Conservation (phyloP, 208 protist species). For the Tetramitus jugosus region DNA sequence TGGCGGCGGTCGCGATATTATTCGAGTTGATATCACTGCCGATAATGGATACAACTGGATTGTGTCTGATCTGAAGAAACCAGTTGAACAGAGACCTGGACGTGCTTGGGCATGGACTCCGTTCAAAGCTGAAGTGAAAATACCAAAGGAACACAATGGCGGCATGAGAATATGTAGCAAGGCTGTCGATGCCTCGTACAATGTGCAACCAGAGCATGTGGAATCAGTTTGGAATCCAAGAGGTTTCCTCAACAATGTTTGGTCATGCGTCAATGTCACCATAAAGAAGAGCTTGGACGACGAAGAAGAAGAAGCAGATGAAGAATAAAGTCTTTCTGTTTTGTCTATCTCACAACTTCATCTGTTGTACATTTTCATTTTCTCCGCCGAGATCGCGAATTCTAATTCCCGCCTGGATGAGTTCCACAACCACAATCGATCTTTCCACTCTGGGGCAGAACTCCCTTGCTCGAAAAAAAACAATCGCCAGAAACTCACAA, state of each 20-base stretch:
- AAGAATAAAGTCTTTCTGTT: no score
- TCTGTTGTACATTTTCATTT: no score
- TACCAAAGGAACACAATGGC: conserved; percentile 13
- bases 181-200: conserved; percentile 44
- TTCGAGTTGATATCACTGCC: conserved; percentile 62
- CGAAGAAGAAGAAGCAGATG: conserved; percentile 5
- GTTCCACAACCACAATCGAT: no score
- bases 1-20: conserved; percentile 59
- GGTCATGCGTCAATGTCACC: conserved; percentile 41
- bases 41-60: conserved; percentile 62
- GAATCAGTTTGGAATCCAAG: conserved; percentile 51
- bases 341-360: no score
- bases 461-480: no score
- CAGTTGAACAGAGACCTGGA: conserved; percentile 25
- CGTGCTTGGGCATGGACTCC: conserved; percentile 41
- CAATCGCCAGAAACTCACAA: no score
- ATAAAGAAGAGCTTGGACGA: conserved; percentile 2
- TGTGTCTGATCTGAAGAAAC: conserved; percentile 36
- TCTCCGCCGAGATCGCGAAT: no score
- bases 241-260: conserved; percentile 49
- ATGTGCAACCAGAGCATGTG: conserved; percentile 46
- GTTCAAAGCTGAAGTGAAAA: conserved; percentile 32
- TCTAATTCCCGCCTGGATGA: no score
- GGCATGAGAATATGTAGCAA: conserved; percentile 32
- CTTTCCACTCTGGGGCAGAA: no score